Conservation (phyloP, 768 basidiomycete species). For the Cantharellus anzutake region DNA sequence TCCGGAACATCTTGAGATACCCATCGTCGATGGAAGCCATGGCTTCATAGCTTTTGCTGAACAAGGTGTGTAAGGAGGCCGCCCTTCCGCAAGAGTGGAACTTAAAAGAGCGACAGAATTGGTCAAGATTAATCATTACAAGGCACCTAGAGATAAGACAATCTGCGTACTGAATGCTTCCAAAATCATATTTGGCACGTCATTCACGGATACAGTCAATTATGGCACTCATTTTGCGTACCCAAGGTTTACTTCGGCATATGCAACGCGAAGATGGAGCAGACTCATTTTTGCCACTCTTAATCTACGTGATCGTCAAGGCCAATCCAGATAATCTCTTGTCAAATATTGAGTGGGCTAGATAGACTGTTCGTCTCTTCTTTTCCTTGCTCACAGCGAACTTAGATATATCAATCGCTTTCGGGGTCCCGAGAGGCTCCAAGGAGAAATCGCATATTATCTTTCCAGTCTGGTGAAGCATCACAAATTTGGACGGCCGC, state of each 20-base stretch:
- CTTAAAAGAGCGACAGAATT: slow-evolving; percentile 36
- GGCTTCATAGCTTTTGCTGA: slow-evolving; percentile 82
- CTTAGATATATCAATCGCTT: slow-evolving; percentile 91
- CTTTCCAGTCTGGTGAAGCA: slow-evolving; percentile 71
- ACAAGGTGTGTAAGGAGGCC: slow-evolving; percentile 37
- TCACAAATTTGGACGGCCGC: not conserved
- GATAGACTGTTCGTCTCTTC: not conserved
- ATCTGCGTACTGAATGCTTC: slow-evolving; percentile 95
- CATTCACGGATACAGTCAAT: not conserved
- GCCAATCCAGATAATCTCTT: slow-evolving; percentile 88
- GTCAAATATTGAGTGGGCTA: slow-evolving; percentile 74
- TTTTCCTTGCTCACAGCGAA: slow-evolving; percentile 12
- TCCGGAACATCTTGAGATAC: slow-evolving; percentile 79
- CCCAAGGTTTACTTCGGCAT: slow-evolving; percentile 72
- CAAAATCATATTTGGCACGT: slow-evolving; percentile 95
- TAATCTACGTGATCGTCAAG: slow-evolving; percentile 85
- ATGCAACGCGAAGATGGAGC: slow-evolving; percentile 70
- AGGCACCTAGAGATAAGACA: slow-evolving; percentile 93
- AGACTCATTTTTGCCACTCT: slow-evolving; percentile 83
- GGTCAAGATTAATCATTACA: slow-evolving; percentile 94
- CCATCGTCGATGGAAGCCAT: slow-evolving; percentile 32
- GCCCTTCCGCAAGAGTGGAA: not conserved
- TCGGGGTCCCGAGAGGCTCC: slow-evolving; percentile 70
- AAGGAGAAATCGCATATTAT: slow-evolving; percentile 95
- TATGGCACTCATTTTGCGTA: not conserved